These are phyloP conservation scores for Skeletonema marinoi DNA, from an alignment of 108 stramenopile genomes.

Conservation along the genomic window DNA sequence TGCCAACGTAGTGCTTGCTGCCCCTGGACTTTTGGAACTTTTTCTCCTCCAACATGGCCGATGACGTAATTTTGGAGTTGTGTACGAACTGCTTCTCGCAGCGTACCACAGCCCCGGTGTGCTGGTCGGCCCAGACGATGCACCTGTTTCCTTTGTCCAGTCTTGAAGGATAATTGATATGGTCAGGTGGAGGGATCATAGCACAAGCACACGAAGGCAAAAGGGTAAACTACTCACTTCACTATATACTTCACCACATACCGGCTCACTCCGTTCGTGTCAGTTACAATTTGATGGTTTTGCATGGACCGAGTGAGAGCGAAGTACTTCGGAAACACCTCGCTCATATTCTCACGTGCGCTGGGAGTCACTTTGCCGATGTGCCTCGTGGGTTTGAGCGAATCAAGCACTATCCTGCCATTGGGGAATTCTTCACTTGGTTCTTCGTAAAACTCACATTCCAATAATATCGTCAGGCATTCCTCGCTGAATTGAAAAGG, in stretches of 20 bases:
- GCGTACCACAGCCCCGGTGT: not conserved
- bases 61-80: slow-evolving; percentile 15
- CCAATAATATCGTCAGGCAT: not conserved
- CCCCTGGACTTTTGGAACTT: not conserved
- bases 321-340: slow-evolving; percentile 2
- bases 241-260: slow-evolving; percentile 19
- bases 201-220: not conserved
- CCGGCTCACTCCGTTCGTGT: not conserved
- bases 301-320: slow-evolving; percentile 3
- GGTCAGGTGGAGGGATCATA: no score
- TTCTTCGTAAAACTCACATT: not conserved
- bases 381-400: slow-evolving; percentile 16
- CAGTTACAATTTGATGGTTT: slow-evolving; percentile 3
- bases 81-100: slow-evolving; percentile 9
- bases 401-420: not conserved
- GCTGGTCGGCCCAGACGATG: not conserved
- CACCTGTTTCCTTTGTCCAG: slow-evolving; percentile 7
- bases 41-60: slow-evolving; percentile 4
- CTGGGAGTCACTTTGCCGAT: not conserved
- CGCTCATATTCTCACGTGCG: slow-evolving; percentile 4
- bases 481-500: not conserved
- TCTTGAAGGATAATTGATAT: not conserved
- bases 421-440: not conserved
- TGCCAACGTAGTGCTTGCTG: not conserved
- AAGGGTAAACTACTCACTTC: not conserved